Conservation (phyloP, 2,329 filamentous ascomycete genomes). For the Beauveria asiatica region DNA sequence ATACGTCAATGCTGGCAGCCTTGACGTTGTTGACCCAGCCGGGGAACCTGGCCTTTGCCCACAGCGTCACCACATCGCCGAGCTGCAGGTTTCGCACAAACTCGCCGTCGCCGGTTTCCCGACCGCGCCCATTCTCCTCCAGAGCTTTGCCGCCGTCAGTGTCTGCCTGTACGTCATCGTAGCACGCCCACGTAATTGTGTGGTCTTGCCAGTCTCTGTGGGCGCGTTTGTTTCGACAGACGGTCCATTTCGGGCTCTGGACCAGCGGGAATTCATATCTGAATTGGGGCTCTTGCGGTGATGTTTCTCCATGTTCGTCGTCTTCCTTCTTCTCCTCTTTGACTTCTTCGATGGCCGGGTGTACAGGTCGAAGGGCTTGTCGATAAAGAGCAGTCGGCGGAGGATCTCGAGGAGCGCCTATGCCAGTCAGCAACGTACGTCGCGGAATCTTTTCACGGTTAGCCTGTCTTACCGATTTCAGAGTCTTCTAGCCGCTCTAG, state of each 20-base stretch:
- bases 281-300: slow-evolving; percentile 9
- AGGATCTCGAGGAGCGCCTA: neutral
- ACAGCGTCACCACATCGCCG: slow-evolving; percentile 55
- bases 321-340: slow-evolving; percentile 5
- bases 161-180: slow-evolving; percentile 38
- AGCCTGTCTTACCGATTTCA: slow-evolving; percentile 19
- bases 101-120: slow-evolving; percentile 40
- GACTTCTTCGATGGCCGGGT: slow-evolving; percentile 14
- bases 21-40: slow-evolving; percentile 46
- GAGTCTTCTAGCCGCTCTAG: slow-evolving; percentile 44
- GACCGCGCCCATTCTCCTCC: slow-evolving; percentile 38
- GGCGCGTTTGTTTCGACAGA: slow-evolving; percentile 40
- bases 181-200: slow-evolving; percentile 44
- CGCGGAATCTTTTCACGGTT: neutral
- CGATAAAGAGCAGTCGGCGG: neutral
- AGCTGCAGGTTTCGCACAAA: slow-evolving; percentile 47
- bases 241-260: slow-evolving; percentile 28
- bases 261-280: slow-evolving; percentile 31
- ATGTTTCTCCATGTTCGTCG: neutral
- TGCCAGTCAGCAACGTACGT: neutral
- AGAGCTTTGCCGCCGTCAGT: slow-evolving; percentile 32
- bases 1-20: slow-evolving; percentile 45
- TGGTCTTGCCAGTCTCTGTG: slow-evolving; percentile 29
- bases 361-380: slow-evolving; percentile 4
- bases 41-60: slow-evolving; percentile 49